A percentile compares a stretch with the other conserved stretches of the same genome.
Evolutionary conservation across 2,329 filamentous ascomycete species (phyloP).

Genomic region (Scortechinia acanthostroma): DNA sequence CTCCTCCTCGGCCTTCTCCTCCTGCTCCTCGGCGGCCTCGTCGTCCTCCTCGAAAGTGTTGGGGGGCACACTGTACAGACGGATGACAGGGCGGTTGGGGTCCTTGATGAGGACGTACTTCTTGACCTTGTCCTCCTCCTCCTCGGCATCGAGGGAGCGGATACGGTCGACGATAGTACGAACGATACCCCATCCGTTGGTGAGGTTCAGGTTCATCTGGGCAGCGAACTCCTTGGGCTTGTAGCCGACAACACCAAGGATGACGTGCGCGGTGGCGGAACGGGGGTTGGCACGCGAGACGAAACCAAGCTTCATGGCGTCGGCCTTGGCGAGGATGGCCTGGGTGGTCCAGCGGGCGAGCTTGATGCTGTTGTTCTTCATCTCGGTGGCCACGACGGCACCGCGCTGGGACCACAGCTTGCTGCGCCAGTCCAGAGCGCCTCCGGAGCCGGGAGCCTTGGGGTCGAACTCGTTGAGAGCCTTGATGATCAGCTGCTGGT

Average conservation of each 20-base stretch:
- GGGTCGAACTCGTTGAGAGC: conserved; percentile 98
- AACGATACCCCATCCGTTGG: conserved; percentile 98
- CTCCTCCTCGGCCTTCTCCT: conserved; percentile 46
- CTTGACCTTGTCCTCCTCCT: conserved; percentile 37
- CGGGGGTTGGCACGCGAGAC: conserved; percentile 91
- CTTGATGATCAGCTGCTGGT: conserved; percentile 87
- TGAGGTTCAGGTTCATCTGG: conserved; percentile 96
- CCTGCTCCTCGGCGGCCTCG: conserved; percentile 49
- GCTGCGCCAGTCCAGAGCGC: conserved; percentile 90
- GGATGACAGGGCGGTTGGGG: conserved; percentile 91
- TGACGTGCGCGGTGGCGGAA: conserved; percentile 84
- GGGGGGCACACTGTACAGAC: conserved; percentile 82
- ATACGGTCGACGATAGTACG: conserved; percentile 96
- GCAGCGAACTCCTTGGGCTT: conserved; percentile 93
- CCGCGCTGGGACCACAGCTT: conserved; percentile 92
- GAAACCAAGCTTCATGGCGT: conserved; percentile 97
- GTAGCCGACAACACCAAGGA: conserved; percentile 92
- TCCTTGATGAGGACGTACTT: conserved; percentile 82
- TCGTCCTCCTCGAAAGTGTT: conserved; percentile 86
- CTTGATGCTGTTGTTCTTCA: conserved; percentile 99
- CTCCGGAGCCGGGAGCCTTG: conserved; percentile 91
- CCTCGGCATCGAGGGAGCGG: conserved; percentile 48
- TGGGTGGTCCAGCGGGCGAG: conserved; percentile 95
- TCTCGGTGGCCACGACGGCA: conserved; percentile 95
- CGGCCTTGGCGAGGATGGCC: conserved; percentile 92